Evolutionary conservation across 768 basidiomycete species (phyloP).

Genomic region (Podaxis mareebaensis): DNA sequence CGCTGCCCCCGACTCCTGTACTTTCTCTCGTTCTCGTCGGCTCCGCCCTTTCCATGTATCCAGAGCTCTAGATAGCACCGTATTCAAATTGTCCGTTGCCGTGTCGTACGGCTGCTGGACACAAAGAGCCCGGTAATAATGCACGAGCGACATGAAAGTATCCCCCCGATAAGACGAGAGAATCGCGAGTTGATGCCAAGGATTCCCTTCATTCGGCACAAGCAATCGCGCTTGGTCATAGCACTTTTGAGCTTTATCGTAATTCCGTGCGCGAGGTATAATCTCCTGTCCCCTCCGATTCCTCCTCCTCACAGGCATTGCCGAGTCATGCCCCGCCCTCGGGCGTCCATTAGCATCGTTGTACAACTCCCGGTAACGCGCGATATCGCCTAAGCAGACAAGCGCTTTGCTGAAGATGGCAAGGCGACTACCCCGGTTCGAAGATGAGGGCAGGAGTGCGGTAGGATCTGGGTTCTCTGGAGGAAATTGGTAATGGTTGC

Average conservation of each 20-base stretch:
- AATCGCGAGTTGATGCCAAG: conserved; percentile 95
- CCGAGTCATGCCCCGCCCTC: conserved; percentile 68
- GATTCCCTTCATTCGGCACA: conserved; percentile 87
- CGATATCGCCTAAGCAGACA: conserved; percentile 92
- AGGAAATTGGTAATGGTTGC: conserved; percentile 68
- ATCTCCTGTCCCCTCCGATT: conserved; percentile 48
- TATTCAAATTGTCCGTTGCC: conserved; percentile 81
- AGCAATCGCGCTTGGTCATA: conserved; percentile 86
- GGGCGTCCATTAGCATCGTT: conserved; percentile 69
- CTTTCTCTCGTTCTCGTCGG: conserved; percentile 39
- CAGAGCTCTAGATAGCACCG: conserved; percentile 64
- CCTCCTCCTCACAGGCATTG: conserved; percentile 38
- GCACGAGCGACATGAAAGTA: conserved; percentile 74
- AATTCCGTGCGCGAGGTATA: conserved; percentile 63
- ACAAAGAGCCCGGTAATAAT: conserved; percentile 92
- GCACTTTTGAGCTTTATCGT: conserved; percentile 71
- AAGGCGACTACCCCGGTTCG: conserved; percentile 61
- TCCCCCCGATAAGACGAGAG: conserved; percentile 84
- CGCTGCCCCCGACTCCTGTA: conserved; percentile 33
- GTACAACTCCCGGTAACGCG: conserved; percentile 90
- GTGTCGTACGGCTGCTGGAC: conserved; percentile 85
- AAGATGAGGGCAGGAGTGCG: conserved; percentile 25
- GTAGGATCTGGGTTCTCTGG: conserved; percentile 47
- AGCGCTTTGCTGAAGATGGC: conserved; percentile 83
- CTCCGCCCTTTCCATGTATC: conserved; percentile 54